These are phyloP conservation scores for Penicillium subrubescens DNA, from an alignment of 495 filamentous ascomycete species.

Conservation along the genomic window DNA sequence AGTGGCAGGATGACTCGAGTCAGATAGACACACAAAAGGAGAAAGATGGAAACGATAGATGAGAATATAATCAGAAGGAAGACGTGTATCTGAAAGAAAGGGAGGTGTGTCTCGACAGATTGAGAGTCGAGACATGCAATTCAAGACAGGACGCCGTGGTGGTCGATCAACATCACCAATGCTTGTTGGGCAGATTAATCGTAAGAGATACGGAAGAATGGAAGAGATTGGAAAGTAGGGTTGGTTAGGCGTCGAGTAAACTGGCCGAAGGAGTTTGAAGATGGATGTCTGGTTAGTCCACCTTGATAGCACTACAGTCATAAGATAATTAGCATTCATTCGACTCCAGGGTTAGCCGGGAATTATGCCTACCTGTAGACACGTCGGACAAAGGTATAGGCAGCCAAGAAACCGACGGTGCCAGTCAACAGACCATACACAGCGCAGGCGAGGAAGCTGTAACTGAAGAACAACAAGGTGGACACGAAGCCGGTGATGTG, in stretches of 20 bases:
- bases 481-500: conserved; percentile 83
- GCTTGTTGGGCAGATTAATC: conserved; percentile 28
- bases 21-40: background rate
- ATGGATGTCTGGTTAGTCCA: conserved; percentile 31
- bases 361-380: conserved; percentile 69
- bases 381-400: conserved; percentile 84
- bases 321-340: background rate
- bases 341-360: background rate
- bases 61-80: background rate
- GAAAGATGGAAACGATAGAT: background rate
- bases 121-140: conserved; percentile 17
- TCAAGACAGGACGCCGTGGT: conserved; percentile 29
- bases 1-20: background rate
- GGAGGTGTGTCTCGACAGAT: background rate
- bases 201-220: conserved; percentile 12
- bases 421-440: conserved; percentile 85
- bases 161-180: conserved; percentile 23
- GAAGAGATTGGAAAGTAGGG: background rate
- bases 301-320: conserved; percentile 40
- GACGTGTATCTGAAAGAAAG: background rate
- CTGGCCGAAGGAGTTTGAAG: background rate
- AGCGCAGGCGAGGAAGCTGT: conserved; percentile 75
- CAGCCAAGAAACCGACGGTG: conserved; percentile 85
- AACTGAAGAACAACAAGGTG: conserved; percentile 83
- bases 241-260: background rate